Evolutionary conservation across 2,329 filamentous ascomycete genomes (phyloP).

Genomic region (Pyrenophora teres): DNA sequence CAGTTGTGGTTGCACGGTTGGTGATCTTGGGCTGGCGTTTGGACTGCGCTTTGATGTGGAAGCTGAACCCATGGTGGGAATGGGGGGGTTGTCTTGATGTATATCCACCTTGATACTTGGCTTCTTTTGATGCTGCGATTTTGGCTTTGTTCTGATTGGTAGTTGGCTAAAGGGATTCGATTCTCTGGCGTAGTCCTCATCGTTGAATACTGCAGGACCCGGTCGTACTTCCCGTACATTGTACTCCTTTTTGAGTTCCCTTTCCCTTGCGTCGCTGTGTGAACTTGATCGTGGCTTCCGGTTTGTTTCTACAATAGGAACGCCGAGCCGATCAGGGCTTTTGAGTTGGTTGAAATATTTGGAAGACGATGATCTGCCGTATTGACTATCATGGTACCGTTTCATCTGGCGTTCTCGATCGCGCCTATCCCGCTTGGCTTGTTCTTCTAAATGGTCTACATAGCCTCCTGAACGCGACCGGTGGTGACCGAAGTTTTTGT

Average conservation of each 20-base stretch:
- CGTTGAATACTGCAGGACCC: slow-evolving; percentile 3
- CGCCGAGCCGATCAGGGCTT: slow-evolving; percentile 25
- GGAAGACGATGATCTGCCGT: neutral
- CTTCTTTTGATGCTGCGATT: slow-evolving; percentile 11
- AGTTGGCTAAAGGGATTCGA: slow-evolving; percentile 13
- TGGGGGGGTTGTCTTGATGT: slow-evolving; percentile 21
- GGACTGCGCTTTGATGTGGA: slow-evolving; percentile 18
- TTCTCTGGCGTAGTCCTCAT: slow-evolving; percentile 16
- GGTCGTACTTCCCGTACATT: slow-evolving; percentile 25
- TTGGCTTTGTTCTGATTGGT: slow-evolving; percentile 3
- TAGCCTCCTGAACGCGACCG: slow-evolving; percentile 33
- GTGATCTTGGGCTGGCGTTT: slow-evolving; percentile 23
- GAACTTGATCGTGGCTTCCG: slow-evolving; percentile 18
- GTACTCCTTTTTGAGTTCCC: slow-evolving; percentile 13
- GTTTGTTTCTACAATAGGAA: slow-evolving; percentile 24
- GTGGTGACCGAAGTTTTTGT: slow-evolving; percentile 8
- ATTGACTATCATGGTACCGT: slow-evolving; percentile 22
- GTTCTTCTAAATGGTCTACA: slow-evolving; percentile 30
- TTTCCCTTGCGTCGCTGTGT: slow-evolving; percentile 6
- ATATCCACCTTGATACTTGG: slow-evolving; percentile 32
- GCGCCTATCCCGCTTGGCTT: slow-evolving; percentile 21
- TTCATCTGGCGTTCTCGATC: slow-evolving; percentile 31
- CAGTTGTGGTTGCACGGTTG: slow-evolving; percentile 22
- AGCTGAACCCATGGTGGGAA: neutral
- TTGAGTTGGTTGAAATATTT: slow-evolving; percentile 4